Conservation (phyloP, 257 asterid species). For the Rauvolfia tetraphylla region DNA sequence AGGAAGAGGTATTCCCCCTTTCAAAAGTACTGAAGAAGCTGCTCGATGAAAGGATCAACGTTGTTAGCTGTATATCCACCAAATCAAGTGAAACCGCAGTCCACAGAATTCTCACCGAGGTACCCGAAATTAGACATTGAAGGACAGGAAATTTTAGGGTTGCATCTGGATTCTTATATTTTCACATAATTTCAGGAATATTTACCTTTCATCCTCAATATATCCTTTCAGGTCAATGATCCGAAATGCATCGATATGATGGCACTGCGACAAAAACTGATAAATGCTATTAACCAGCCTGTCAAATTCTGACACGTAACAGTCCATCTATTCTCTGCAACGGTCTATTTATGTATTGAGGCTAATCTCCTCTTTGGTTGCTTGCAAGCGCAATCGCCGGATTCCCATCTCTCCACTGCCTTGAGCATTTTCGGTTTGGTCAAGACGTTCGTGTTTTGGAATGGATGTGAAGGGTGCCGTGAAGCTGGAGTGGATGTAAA, state of each 20-base stretch:
- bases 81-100: conserved; percentile 26
- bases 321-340: neutral
- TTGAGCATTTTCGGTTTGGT: neutral
- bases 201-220: neutral
- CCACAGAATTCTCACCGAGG: conserved; percentile 50
- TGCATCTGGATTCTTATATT: too few relatives aligned
- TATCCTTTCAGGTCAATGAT: conserved; percentile 22
- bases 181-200: neutral
- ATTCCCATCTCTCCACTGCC: neutral
- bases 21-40: conserved; percentile 36
- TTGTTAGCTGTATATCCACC: conserved; percentile 46
- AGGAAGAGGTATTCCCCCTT: conserved; percentile 22
- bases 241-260: conserved; percentile 5
- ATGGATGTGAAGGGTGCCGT: neutral
- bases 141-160: too few relatives aligned
- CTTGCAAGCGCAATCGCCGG: neutral
- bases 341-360: too few relatives aligned
- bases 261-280: conserved; percentile 24
- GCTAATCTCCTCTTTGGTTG: neutral
- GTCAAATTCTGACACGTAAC: neutral
- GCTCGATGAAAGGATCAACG: conserved; percentile 28
- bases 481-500: neutral
- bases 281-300: conserved; percentile 5
- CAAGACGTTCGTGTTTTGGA: neutral
- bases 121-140: neutral